Conservation (phyloP, 2,329 filamentous ascomycete genomes). For the Didymella pomorum region DNA sequence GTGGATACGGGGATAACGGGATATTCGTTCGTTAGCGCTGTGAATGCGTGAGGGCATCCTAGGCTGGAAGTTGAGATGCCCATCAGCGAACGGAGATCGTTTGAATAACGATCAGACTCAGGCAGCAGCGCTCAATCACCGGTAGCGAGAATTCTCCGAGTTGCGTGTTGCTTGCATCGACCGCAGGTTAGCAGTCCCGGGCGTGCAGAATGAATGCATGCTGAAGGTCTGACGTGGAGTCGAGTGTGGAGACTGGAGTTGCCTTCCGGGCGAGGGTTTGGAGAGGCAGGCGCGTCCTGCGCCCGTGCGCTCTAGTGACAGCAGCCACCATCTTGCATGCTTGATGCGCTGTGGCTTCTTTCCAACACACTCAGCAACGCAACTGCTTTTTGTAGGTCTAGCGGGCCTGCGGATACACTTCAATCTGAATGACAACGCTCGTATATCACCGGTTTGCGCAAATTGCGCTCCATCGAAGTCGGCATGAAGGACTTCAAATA, state of each 20-base stretch:
- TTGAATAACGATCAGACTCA: slow-evolving; percentile 4
- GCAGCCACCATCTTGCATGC: slow-evolving; percentile 4
- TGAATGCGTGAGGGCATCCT: background rate
- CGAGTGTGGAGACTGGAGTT: background rate
- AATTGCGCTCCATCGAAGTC: background rate
- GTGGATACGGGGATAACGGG: slow-evolving; percentile 14
- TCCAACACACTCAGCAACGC: background rate
- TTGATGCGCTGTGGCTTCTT: background rate
- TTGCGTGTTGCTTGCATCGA: background rate
- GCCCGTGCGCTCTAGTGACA: slow-evolving; percentile 4
- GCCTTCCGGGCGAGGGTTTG: background rate
- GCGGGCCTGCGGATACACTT: background rate
- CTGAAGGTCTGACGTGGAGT: background rate
- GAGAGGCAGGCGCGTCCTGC: background rate
- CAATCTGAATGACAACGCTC: background rate
- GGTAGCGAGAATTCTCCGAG: slow-evolving; percentile 3
- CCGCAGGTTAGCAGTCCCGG: background rate
- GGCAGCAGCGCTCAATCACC: slow-evolving; percentile 10
- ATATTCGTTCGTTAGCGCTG: background rate
- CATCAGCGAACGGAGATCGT: slow-evolving; percentile 5
- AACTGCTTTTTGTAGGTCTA: background rate
- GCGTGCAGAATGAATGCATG: background rate
- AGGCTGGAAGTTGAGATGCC: background rate
- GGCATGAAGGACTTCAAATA: background rate
- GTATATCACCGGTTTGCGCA: background rate